phyloP scores from a whole-genome alignment of 73 alveolate species.

The Stentor roeselii region DNA sequence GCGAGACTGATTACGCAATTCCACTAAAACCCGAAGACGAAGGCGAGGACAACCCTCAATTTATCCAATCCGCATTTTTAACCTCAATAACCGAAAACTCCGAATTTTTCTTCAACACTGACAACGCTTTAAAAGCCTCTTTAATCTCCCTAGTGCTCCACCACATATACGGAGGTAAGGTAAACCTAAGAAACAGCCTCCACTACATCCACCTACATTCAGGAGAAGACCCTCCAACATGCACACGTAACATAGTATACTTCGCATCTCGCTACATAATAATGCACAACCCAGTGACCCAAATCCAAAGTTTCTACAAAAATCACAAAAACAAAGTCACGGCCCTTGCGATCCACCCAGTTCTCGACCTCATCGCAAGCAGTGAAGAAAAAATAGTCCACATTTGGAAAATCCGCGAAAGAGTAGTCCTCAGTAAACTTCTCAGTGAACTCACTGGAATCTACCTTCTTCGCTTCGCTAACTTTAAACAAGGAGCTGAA shows the following conservation, averaged over 20 bases:
- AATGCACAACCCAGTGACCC: slow-evolving; percentile 61
- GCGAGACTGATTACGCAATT: background rate
- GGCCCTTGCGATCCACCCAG: slow-evolving; percentile 74
- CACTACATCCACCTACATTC: slow-evolving; percentile 46
- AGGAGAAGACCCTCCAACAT: slow-evolving; percentile 9
- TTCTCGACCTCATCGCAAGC: slow-evolving; percentile 65
- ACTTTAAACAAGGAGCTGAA: slow-evolving; percentile 21
- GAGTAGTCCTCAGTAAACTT: background rate
- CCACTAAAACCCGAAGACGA: background rate
- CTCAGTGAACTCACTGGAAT: background rate
- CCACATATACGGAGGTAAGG: slow-evolving; percentile 58
- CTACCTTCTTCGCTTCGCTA: background rate
- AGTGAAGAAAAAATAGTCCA: slow-evolving; percentile 77
- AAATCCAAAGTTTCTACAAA: slow-evolving; percentile 68
- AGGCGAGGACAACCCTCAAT: background rate
- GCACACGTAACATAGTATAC: slow-evolving; percentile 65
- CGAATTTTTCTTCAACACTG: background rate
- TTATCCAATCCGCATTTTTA: slow-evolving; percentile 12
- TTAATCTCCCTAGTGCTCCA: slow-evolving; percentile 45
- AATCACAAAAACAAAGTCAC: slow-evolving; percentile 70
- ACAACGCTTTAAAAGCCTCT: slow-evolving; percentile 33
- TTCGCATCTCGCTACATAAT: slow-evolving; percentile 65
- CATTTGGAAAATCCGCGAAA: slow-evolving; percentile 75
- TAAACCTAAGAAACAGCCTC: slow-evolving; percentile 50
- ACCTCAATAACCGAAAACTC: background rate